A percentile compares a stretch with the other conserved stretches of the same genome.
Evolutionary conservation across 106 monocot genomes (phyloP).

Genomic region (Phalaenopsis equestris): DNA sequence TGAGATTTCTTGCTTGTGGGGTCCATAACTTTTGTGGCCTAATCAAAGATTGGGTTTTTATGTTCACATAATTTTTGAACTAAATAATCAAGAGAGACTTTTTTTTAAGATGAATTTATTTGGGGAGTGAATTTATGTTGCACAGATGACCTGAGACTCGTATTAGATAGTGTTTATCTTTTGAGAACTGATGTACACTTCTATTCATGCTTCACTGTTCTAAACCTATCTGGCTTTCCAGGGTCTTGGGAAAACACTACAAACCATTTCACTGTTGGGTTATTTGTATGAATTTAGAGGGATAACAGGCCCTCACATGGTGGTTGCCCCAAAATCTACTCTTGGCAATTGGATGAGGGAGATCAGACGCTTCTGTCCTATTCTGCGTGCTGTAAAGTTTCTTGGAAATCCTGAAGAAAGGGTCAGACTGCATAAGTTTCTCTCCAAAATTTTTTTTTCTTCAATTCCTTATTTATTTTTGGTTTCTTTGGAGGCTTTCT

Average conservation of each 20-base stretch:
- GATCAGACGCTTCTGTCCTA: conserved; percentile 77
- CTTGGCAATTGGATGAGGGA: conserved; percentile 99
- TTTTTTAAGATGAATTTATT: background rate
- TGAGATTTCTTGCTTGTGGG: background rate
- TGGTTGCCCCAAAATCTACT: conserved; percentile 94
- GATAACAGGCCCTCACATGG: conserved; percentile 88
- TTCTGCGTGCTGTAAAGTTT: conserved; percentile 80
- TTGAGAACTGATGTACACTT: background rate
- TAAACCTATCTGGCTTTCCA: conserved; percentile 8
- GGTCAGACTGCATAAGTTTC: conserved; percentile 22
- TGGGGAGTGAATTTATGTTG: background rate
- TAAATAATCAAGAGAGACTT: background rate
- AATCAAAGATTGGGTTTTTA: background rate
- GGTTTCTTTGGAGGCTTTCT: background rate
- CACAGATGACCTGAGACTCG: background rate
- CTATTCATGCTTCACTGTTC: background rate
- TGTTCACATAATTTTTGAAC: background rate
- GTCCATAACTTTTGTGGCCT: background rate
- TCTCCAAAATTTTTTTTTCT: background rate
- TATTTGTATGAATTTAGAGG: conserved; percentile 86
- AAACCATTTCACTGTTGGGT: conserved; percentile 81
- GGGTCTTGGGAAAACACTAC: conserved; percentile 98
- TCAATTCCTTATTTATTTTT: background rate
- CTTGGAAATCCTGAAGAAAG: conserved; percentile 89
- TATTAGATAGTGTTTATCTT: background rate